Evolutionary conservation across 768 basidiomycete species (phyloP), one percentile per base, ranked within the genome.

Genomic region (Clitopilus passeckerianus): DNA sequence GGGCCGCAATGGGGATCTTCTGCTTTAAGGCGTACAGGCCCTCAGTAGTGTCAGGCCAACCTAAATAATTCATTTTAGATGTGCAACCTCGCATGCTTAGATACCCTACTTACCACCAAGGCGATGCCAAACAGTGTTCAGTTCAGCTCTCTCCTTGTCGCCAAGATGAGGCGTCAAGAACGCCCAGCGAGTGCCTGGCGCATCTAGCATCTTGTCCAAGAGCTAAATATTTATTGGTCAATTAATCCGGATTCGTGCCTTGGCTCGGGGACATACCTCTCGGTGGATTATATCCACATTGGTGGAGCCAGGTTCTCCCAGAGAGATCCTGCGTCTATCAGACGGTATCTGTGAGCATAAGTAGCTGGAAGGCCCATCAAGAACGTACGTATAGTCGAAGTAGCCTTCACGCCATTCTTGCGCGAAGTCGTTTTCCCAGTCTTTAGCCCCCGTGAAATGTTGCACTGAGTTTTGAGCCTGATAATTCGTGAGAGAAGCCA

Each of bases 111-210:
- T 64, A 80, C 86, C 82, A 10, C 79, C 66, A 1, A 89, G 67
- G n/a, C 78, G 68, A 66, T 90, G 88, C 88, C 88, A 89, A 2
- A 77, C 68, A 1, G 77, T 64, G 10, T 79, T 83, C 2, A 88
- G 65, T 1, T 80, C 67, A 16, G 67, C 61, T 16, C 84, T 76
- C 10, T 75, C 76, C 2, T 66, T 53, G 14, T 67, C 43, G 0
- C 75, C 78, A n/a, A 89, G 69, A 24, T 77, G 70, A 0, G 74
- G 64, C 86, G 15, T 34, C 30, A 34, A 18, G 54, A 37, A 55
- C 3, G 46, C 12, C 46, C 86, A 90, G 24, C 78, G 74, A 0
- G 75, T 59, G 12, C 54, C 57, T 24, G 62, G 65, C 6, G 75
- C 72, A 0, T 64, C 68, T 15, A 89, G 77, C 73, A 89, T 80